phyloP scores from a whole-genome alignment of 768 basidiomycete genomes.

The Leccinum barrowsii region DNA sequence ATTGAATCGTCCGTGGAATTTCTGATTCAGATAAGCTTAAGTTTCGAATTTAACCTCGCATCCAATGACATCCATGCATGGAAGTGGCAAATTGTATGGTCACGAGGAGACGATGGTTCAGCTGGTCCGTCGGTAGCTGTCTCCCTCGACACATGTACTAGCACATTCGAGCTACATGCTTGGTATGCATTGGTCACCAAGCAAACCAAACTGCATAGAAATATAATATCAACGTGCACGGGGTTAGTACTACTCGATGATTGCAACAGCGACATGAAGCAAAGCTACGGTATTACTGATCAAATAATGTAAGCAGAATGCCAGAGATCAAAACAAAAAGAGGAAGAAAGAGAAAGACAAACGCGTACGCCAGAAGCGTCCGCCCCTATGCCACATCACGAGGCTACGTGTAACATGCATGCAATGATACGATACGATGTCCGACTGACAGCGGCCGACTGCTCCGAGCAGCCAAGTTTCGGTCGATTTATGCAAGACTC shows the following conservation, averaged over 20 bases:
- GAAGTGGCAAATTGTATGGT: background rate
- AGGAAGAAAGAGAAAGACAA: conserved; percentile 1
- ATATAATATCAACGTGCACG: conserved; percentile 13
- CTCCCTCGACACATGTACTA: no score
- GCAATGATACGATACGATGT: background rate
- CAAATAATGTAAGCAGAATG: conserved; percentile 26
- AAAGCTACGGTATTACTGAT: conserved; percentile 29
- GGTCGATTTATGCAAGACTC: conserved; percentile 51
- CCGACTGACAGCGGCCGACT: background rate
- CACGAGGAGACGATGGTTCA: background rate
- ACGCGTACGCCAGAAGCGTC: conserved; percentile 7
- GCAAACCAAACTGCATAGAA: background rate
- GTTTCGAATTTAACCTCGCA: background rate
- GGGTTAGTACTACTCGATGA: conserved; percentile 10
- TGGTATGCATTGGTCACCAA: background rate
- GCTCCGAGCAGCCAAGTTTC: background rate
- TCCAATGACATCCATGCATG: no score
- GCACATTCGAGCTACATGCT: background rate
- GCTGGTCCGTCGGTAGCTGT: background rate
- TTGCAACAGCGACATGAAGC: conserved; percentile 30
- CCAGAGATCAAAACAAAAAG: background rate
- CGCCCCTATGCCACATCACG: conserved; percentile 11
- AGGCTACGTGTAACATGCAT: background rate
- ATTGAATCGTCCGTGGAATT: background rate
- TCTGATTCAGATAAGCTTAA: background rate